Percentiles rank a stretch among this genome's conserved stretches.
Evolutionary conservation across 495 filamentous ascomycete genomes (phyloP).

Genomic region (Bombardia bombarda): DNA sequence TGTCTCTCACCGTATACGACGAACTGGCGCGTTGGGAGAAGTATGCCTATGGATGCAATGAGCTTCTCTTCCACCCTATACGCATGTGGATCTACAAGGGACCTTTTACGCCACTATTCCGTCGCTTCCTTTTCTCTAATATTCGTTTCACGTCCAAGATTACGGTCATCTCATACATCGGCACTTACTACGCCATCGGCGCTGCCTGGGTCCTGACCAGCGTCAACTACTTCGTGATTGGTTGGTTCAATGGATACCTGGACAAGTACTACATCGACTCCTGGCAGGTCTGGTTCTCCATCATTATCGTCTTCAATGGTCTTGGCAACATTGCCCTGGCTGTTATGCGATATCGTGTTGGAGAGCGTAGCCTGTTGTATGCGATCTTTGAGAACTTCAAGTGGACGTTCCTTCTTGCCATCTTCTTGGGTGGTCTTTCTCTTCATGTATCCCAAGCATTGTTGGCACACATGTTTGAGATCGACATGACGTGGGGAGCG

Average conservation of each 20-base stretch:
- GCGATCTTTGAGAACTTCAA: slow-evolving; percentile 63
- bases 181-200: slow-evolving; percentile 80
- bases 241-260: slow-evolving; percentile 64
- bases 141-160: slow-evolving; percentile 74
- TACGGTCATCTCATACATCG: slow-evolving; percentile 76
- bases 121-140: slow-evolving; percentile 57
- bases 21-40: slow-evolving; percentile 80
- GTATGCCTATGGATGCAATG: slow-evolving; percentile 83
- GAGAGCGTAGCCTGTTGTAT: slow-evolving; percentile 45
- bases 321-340: slow-evolving; percentile 58
- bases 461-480: slow-evolving; percentile 62
- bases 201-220: slow-evolving; percentile 73
- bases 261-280: slow-evolving; percentile 72
- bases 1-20: slow-evolving; percentile 79
- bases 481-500: slow-evolving; percentile 65
- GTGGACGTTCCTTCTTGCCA: slow-evolving; percentile 59
- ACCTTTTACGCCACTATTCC: slow-evolving; percentile 71
- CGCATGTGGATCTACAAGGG: slow-evolving; percentile 54
- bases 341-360: slow-evolving; percentile 60
- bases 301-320: slow-evolving; percentile 64
- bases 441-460: slow-evolving; percentile 62
- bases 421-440: slow-evolving; percentile 64
- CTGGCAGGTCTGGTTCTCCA: slow-evolving; percentile 70
- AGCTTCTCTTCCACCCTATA: slow-evolving; percentile 71
- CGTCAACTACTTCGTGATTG: slow-evolving; percentile 70